These are phyloP conservation scores for Acmispon strigosus DNA, from an alignment of 306 rosid species.

Conservation along the genomic window DNA sequence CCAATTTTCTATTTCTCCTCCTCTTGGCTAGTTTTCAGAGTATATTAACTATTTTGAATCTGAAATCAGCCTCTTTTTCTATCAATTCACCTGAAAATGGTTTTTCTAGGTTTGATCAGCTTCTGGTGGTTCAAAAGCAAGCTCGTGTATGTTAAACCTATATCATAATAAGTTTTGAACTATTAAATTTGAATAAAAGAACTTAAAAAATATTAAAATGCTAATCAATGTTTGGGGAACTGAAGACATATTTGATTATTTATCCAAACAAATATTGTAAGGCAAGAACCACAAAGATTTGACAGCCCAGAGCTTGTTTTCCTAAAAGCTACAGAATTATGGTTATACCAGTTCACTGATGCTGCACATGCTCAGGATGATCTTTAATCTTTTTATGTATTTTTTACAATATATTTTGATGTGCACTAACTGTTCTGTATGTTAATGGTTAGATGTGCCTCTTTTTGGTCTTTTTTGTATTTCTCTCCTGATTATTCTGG, in stretches of 20 bases:
- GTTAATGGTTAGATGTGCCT: background rate
- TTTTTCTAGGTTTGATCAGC: background rate
- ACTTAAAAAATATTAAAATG: too few species aligned
- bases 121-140: too few species aligned
- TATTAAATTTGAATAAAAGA: too few species aligned
- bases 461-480: background rate
- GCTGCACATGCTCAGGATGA: background rate
- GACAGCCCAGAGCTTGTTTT: too few species aligned
- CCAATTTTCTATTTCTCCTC: background rate
- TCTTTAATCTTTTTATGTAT: background rate
- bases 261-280: too few species aligned
- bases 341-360: too few species aligned
- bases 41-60: background rate
- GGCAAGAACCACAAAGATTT: too few species aligned
- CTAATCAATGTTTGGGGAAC: too few species aligned
- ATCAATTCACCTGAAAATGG: background rate
- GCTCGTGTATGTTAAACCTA: too few species aligned
- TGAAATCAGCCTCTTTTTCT: constrained; percentile 7
- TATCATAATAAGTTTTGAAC: too few species aligned
- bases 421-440: background rate
- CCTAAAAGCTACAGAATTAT: too few species aligned
- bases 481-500: background rate
- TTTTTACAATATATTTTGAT: background rate
- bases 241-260: too few species aligned
- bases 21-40: background rate